phyloP scores from a whole-genome alignment of 1,284 basidiomycete species.

The Coniferiporia weirii region DNA sequence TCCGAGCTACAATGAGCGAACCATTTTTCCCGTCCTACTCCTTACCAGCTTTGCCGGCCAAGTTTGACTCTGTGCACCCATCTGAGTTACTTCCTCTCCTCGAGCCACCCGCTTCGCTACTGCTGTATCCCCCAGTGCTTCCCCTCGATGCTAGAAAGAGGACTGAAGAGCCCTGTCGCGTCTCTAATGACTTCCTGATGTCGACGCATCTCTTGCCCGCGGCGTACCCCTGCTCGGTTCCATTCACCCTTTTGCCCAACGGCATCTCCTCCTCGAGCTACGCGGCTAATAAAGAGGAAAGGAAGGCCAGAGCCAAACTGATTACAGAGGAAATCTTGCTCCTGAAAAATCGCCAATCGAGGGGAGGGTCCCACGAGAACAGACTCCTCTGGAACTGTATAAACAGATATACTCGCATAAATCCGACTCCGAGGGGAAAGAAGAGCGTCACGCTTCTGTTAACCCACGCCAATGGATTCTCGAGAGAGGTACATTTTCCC shows the following conservation, averaged over 20 bases:
- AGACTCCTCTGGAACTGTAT: conserved; percentile 29
- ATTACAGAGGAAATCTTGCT: not conserved
- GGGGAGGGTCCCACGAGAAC: conserved; percentile 3
- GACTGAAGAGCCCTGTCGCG: not conserved
- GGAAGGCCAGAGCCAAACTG: not conserved
- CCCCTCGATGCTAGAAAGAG: not conserved
- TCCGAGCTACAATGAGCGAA: not conserved
- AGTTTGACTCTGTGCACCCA: conserved; percentile 1
- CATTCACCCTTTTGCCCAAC: conserved; percentile 38
- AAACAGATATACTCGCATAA: conserved; percentile 28
- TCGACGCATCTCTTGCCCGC: conserved; percentile 74
- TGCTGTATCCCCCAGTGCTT: conserved; percentile 11
- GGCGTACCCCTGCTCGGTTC: conserved; percentile 55
- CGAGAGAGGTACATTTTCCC: conserved; percentile 28
- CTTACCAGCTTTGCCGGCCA: not conserved
- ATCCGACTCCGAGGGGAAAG: not conserved
- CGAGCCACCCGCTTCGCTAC: conserved; percentile 2
- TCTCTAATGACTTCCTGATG: conserved; percentile 20
- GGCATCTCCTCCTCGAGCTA: not conserved
- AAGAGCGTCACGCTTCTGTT: conserved; percentile 28
- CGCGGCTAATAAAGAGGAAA: conserved; percentile 9
- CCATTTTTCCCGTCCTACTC: not conserved
- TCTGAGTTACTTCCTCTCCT: conserved; percentile 4
- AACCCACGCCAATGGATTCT: conserved; percentile 33
- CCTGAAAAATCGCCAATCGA: not conserved